Conservation (phyloP, 148 eudicot species). For the Arctostaphylos glauca region DNA sequence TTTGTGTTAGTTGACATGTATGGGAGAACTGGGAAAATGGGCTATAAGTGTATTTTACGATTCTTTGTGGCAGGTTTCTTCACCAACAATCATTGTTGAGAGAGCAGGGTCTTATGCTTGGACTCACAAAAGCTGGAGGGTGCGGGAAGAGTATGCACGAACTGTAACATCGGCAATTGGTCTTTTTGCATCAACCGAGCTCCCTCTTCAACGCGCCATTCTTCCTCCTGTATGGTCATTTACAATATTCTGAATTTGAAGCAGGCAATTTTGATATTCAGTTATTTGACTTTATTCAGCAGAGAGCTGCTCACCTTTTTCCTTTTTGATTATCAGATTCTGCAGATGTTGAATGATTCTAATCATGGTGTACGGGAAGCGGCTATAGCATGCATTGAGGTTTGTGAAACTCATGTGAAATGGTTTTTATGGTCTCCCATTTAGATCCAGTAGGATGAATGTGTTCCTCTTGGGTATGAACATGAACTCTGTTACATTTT, state of each 20-base stretch:
- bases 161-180: slow-evolving; percentile 90
- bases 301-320: slow-evolving; percentile 10
- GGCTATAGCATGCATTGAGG: slow-evolving; percentile 90
- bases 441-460: background rate
- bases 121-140: slow-evolving; percentile 97
- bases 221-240: slow-evolving; percentile 75
- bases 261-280: background rate
- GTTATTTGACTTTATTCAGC: background rate
- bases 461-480: background rate
- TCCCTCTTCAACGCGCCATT: slow-evolving; percentile 95
- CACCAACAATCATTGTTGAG: slow-evolving; percentile 92
- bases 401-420: slow-evolving; percentile 28
- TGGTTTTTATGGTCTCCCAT: background rate
- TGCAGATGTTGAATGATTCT: slow-evolving; percentile 94
- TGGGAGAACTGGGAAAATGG: background rate
- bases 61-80: slow-evolving; percentile 65
- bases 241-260: background rate
- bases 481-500: background rate
- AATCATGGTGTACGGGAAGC: slow-evolving; percentile 92
- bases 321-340: slow-evolving; percentile 53
- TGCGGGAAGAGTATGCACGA: slow-evolving; percentile 92
- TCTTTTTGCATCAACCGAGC: slow-evolving; percentile 92
- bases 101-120: slow-evolving; percentile 95
- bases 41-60: background rate
- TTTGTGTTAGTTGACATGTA: background rate